Conservation (phyloP, 345 rosid genomes). For the Citrus maxima region DNA sequence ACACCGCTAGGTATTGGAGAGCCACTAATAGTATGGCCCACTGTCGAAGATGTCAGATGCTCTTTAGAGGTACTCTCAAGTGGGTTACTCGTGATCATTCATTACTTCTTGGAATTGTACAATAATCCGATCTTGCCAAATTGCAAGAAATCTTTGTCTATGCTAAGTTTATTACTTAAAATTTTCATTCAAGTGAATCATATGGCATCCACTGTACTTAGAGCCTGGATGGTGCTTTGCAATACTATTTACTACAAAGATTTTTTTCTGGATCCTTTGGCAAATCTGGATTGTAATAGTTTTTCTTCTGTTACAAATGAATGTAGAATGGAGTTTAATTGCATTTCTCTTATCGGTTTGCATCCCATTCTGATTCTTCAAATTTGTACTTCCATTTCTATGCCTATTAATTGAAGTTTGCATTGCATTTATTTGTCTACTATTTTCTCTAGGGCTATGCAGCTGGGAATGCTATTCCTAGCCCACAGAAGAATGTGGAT, state of each 20-base stretch:
- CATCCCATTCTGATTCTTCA: not conserved
- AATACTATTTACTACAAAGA: not conserved
- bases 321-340: not conserved
- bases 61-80: slow-evolving; percentile 72
- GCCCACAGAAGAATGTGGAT: slow-evolving; percentile 88
- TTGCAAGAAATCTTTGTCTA: not conserved
- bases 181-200: not conserved
- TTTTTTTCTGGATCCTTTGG: not conserved
- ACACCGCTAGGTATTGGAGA: slow-evolving; percentile 75
- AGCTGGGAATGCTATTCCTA: slow-evolving; percentile 86
- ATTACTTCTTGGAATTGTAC: not conserved
- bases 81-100: not conserved
- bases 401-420: not conserved
- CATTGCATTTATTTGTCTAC: slow-evolving; percentile 10
- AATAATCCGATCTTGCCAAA: not conserved
- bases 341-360: not conserved
- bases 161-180: not conserved
- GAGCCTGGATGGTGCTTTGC: not conserved
- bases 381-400: not conserved
- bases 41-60: slow-evolving; percentile 87
- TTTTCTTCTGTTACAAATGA: not conserved
- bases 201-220: not conserved
- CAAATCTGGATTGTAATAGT: not conserved
- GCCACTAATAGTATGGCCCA: slow-evolving; percentile 88
- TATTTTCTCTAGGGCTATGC: slow-evolving; percentile 70